These are phyloP conservation scores for Carex littledalei DNA, from an alignment of 176 grass and related monocot genomes.

Conservation along the genomic window DNA sequence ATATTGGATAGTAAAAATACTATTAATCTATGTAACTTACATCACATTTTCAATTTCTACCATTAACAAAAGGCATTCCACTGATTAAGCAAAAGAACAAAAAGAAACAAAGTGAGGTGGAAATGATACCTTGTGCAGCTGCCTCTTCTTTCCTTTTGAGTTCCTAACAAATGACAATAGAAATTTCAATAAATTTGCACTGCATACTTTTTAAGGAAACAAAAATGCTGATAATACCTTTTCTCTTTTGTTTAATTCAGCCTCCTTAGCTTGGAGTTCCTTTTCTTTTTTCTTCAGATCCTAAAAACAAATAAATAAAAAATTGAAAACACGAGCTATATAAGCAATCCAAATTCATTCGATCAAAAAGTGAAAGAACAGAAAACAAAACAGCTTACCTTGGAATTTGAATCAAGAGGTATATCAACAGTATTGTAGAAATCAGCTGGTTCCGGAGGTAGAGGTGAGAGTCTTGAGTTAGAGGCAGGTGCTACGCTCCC, in stretches of 20 bases:
- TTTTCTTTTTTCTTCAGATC: slow-evolving; percentile 88
- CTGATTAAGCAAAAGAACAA: background rate
- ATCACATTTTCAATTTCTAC: background rate
- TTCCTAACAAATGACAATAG: slow-evolving; percentile 47
- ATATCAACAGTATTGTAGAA: slow-evolving; percentile 91
- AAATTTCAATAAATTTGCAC: slow-evolving; percentile 17
- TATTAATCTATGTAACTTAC: background rate
- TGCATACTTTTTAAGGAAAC: background rate
- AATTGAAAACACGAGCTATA: slow-evolving; percentile 44
- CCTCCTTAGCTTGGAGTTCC: slow-evolving; percentile 88
- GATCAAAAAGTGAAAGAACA: background rate
- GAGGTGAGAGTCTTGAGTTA: slow-evolving; percentile 80
- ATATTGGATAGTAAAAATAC: background rate
- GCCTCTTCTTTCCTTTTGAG: slow-evolving; percentile 86
- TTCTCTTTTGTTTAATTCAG: slow-evolving; percentile 86
- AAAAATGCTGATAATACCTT: slow-evolving; percentile 37
- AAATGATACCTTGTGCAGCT: slow-evolving; percentile 57
- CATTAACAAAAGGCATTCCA: background rate
- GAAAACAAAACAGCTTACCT: slow-evolving; percentile 33
- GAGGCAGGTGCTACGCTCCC: slow-evolving; percentile 52
- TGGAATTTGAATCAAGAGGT: slow-evolving; percentile 67
- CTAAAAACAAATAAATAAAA: slow-evolving; percentile 28
- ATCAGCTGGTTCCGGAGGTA: slow-evolving; percentile 76
- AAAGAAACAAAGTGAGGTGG: background rate
- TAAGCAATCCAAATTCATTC: slow-evolving; percentile 27